Evolutionary conservation across 1,284 basidiomycete species (phyloP).

Genomic region (Trichosporon coremiiforme): DNA sequence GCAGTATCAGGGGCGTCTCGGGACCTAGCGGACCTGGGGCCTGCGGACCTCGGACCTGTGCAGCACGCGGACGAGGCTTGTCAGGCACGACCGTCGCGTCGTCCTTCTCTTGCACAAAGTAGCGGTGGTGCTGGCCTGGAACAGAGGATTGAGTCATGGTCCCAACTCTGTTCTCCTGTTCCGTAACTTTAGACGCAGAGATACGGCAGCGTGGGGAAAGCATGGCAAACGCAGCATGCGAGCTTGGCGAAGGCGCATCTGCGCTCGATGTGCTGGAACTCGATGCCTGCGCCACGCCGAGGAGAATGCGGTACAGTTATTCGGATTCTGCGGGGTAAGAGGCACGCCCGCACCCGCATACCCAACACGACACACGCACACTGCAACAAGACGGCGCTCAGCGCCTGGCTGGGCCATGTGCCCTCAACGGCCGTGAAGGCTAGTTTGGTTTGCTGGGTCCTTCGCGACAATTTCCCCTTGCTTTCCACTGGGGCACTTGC

Average conservation of each 20-base stretch:
- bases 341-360: neutral
- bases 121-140: slow-evolving; percentile 1
- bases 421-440: neutral
- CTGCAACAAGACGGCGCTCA: neutral
- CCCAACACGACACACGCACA: neutral
- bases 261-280: no score
- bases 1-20: neutral
- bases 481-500: neutral
- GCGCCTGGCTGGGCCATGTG: neutral
- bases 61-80: slow-evolving; percentile 5
- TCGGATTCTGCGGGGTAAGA: neutral
- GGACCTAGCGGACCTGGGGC: slow-evolving; percentile 3
- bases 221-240: neutral
- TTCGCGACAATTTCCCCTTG: neutral
- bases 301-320: neutral
- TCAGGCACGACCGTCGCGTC: slow-evolving; percentile 6
- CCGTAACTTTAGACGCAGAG: slow-evolving; percentile 17
- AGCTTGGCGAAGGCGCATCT: no score
- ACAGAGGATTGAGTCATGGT: slow-evolving; percentile 8
- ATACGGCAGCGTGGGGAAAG: slow-evolving; percentile 3
- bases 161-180: slow-evolving; percentile 15
- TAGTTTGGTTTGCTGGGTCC: neutral
- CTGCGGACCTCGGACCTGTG: slow-evolving; percentile 4
- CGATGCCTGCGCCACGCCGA: neutral
- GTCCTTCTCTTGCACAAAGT: neutral